Percentiles rank a stretch among this genome's conserved stretches.
phyloP scores from a whole-genome alignment of 305 asterid species.

The Nicotiana rustica region DNA sequence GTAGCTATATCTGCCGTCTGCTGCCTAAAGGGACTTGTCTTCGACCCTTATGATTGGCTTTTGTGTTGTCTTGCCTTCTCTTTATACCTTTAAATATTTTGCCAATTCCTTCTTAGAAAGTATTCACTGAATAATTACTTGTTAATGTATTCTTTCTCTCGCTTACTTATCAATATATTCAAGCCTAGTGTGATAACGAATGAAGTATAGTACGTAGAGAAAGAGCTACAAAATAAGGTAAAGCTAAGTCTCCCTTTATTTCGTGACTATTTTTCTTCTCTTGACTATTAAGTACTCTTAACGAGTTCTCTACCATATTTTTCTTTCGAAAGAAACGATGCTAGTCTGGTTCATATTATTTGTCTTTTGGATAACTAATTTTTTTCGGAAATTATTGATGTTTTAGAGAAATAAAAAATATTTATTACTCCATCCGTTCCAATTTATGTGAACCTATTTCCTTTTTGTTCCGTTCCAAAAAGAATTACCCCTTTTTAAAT shows the following conservation, averaged over 20 bases:
- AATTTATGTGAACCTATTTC: too few species aligned
- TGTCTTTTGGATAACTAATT: neutral
- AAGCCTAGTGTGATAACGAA: neutral
- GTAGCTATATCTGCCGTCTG: conserved; percentile 31
- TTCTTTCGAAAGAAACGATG: too few species aligned
- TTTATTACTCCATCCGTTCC: too few species aligned
- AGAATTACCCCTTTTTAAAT: too few species aligned
- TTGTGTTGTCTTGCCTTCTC: conserved; percentile 17
- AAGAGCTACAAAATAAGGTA: neutral
- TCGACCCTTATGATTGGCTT: conserved; percentile 8
- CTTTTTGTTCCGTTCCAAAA: too few species aligned
- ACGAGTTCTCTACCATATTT: neutral
- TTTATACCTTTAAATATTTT: neutral
- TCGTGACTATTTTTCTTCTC: neutral
- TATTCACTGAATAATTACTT: neutral
- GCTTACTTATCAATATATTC: neutral
- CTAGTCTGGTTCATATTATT: neutral
- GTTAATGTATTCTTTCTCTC: neutral
- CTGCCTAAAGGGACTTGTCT: conserved; percentile 19
- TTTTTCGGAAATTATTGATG: neutral
- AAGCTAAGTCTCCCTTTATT: neutral
- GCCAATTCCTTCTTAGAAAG: neutral
- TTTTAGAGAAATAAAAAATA: neutral
- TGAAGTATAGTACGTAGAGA: neutral
- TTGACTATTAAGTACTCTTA: neutral